Conservation (phyloP, 495 filamentous ascomycete genomes). For the Chaetomium cochliodes region DNA sequence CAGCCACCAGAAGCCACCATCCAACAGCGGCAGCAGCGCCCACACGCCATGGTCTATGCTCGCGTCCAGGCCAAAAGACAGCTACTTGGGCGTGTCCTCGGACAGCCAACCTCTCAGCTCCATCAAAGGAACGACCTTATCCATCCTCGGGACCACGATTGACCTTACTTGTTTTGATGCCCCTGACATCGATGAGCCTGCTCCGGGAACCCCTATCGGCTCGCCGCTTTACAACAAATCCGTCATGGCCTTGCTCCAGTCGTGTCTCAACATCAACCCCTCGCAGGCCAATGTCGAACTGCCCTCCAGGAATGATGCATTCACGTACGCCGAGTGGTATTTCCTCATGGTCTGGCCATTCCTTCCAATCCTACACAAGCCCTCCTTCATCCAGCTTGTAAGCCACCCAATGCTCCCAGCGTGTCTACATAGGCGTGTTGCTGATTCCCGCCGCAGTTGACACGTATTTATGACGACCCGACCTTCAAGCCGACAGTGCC, state of each 20-base stretch:
- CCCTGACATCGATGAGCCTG: conserved; percentile 60
- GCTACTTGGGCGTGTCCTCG: conserved; percentile 69
- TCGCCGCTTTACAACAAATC: conserved; percentile 63
- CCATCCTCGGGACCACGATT: conserved; percentile 73
- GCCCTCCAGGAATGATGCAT: conserved; percentile 56
- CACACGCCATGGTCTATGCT: conserved; percentile 34
- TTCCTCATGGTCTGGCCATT: conserved; percentile 71
- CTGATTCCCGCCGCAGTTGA: conserved; percentile 44
- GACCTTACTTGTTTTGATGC: conserved; percentile 70
- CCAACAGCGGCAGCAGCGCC: conserved; percentile 8
- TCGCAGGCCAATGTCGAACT: conserved; percentile 54
- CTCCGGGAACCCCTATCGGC: conserved; percentile 40
- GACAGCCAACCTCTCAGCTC: conserved; percentile 66
- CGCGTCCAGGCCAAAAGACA: conserved; percentile 55
- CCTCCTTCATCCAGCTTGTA: conserved; percentile 65
- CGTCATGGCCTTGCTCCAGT: conserved; percentile 63
- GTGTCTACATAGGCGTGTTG: background rate
- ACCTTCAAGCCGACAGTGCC: conserved; percentile 58
- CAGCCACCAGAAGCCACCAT: conserved; percentile 20
- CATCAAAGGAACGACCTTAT: conserved; percentile 70
- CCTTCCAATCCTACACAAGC: conserved; percentile 67
- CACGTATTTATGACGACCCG: conserved; percentile 61
- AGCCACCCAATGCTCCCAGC: conserved; percentile 24
- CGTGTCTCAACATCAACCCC: conserved; percentile 57
- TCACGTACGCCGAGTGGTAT: conserved; percentile 67